Evolutionary conservation across 2,329 filamentous ascomycete genomes (phyloP), one percentile per base, ranked within the genome.

Genomic region (Talaromyces sp.): DNA sequence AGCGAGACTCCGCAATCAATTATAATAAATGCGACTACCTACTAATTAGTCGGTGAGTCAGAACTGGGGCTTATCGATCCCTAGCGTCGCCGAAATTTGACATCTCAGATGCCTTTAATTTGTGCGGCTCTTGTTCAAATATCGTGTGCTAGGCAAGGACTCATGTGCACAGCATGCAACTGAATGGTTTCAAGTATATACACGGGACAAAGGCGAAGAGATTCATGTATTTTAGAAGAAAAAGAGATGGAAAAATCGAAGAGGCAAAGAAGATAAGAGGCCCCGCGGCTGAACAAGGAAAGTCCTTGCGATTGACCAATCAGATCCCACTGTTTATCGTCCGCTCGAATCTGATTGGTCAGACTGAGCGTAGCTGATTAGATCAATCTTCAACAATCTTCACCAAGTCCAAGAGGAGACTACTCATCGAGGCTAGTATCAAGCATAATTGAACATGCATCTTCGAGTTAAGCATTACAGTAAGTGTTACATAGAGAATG

Each of bases 261-360:
- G 56, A 36, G 34, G 19, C 5, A 15, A 49, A 56, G 6, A 13
- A 54, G 43, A 58, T 17, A 38, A 29, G 22, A 27, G 49, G 47
- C 47, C 56, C 54, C 29, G 49, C 36, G 27, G 27, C 64, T 43
- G 11, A 58, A 63, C 11, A 45, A 45, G 64, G 64, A n/a, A 66
- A 49, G 64, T 66, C 64, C 64, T 66, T 38, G 64, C 64, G 64
- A 34, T 29, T 63, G 51, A n/a, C 61, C 61, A 63, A 43, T 45
- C 56, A 58, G 2, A 17, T 19, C 3, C 3, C 15, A 5, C 15
- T 8, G 6, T 29, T 19, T 13, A n/a, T 13, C 29, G 13, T 59
- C 10, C 4, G 19, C 38, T 45, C 13, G 25, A 5, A 11, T 45
- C 22, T 43, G 56, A 43, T 59, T 59, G 38, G 56, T 1, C 36